Base-by-base conservation (phyloP, 306 rosid species). In the Cicer judaicum region DNA sequence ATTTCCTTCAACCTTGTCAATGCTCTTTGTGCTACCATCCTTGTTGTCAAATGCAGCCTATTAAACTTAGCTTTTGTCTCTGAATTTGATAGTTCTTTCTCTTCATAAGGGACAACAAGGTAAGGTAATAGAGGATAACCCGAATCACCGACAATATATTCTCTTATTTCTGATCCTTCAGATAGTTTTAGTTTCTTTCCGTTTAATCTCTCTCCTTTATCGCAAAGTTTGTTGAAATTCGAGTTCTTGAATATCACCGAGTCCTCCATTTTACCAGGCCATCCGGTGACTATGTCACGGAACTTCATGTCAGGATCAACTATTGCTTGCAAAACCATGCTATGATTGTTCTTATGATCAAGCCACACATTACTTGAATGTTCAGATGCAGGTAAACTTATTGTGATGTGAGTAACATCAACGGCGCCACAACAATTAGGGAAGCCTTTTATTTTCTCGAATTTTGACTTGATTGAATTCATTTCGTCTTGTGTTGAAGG, bases 271-370 rank as follows among this genome's bases (percentile, higher is more conserved):
- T 79, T 84, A 15, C 92, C 97, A 0, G 98, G 98, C 91, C 96
- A 89, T 57, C 98, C 98, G 0, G 97, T 85, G 75, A 90, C 87
- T 76, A 93, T 86, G 84, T 93, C 97, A 57, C 79, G 83, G 74
- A 93, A 91, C 83, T 82, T 93, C 96, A 89, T 89, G 71, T 88
- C 88, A 9, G 97, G 81, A 54, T 89, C 98, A 42, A 93, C 98
- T 66, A 93, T 85, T 66, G 91, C 96, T 64, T 93, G 98, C 90
- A 93, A 78, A 68, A 93, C 88, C 98, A 93, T 89, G 85, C 96
- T 91, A 48, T 91, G 89, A 65, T 89, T 91, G 74, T 89, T 88
- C 75, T 89, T 84, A 10, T 72, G 87, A 78, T 93, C 97, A 21
- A 89, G 92, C 98, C 98, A 93, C n/a, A 84, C 82, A 40, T 88